Evolutionary conservation across 179 eudicot species (phyloP).

Genomic region (Drosera spatulata): DNA sequence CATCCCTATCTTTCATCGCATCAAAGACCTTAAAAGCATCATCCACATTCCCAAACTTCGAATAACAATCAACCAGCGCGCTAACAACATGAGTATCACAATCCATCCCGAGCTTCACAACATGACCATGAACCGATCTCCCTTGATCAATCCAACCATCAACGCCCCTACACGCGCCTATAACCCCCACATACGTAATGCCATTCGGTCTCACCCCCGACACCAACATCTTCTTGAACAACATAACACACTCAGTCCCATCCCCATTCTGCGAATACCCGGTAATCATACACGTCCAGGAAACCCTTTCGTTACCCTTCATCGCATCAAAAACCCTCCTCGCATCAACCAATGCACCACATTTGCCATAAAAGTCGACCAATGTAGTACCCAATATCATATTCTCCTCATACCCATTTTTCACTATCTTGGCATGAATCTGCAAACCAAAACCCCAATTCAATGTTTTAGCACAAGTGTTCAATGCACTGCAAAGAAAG

Average conservation of each 20-base stretch:
- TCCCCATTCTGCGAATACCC: conserved; percentile 16
- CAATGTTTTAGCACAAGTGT: conserved; percentile 19
- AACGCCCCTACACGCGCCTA: conserved; percentile 8
- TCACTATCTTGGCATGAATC: conserved; percentile 26
- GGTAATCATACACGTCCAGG: conserved; percentile 26
- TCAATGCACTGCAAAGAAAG: conserved; percentile 18
- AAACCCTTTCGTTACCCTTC: conserved; percentile 25
- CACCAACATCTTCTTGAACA: conserved; percentile 24
- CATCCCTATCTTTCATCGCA: conserved; percentile 11
- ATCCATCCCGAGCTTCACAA: conserved; percentile 17
- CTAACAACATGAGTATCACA: conserved; percentile 11
- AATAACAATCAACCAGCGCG: conserved; percentile 21
- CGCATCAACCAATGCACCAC: conserved; percentile 17
- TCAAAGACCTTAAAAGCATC: conserved; percentile 13
- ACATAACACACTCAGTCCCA: conserved; percentile 9
- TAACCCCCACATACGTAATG: conserved; percentile 21
- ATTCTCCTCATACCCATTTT: conserved; percentile 20
- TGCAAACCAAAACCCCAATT: conserved; percentile 24
- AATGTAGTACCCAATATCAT: conserved; percentile 23
- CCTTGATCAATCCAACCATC: conserved; percentile 12
- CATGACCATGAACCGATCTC: conserved; percentile 20
- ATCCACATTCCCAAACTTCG: conserved; percentile 18
- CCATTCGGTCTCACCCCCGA: conserved; percentile 20
- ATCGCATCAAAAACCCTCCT: conserved; percentile 24
- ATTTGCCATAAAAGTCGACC: conserved; percentile 33